Conservation (phyloP, 2,329 filamentous ascomycete species). For the Cercospora citrullina region DNA sequence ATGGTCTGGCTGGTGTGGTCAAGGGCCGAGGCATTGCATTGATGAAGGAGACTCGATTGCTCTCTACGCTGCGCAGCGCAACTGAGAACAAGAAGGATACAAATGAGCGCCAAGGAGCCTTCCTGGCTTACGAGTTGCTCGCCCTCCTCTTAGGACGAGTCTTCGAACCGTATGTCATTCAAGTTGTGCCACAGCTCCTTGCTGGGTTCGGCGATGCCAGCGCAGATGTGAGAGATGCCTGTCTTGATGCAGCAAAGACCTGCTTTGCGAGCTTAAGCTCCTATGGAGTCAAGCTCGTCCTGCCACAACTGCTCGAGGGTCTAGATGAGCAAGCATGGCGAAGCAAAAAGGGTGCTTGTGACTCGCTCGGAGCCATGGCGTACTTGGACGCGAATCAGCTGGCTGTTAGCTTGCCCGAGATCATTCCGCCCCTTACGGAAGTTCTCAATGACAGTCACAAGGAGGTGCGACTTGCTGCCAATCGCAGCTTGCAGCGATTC, state of each 20-base stretch:
- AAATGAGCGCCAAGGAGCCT: slow-evolving; percentile 82
- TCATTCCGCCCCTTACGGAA: slow-evolving; percentile 90
- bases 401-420: slow-evolving; percentile 86
- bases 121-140: slow-evolving; percentile 87
- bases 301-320: slow-evolving; percentile 87
- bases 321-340: slow-evolving; percentile 96
- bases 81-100: slow-evolving; percentile 94
- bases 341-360: slow-evolving; percentile 96
- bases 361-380: slow-evolving; percentile 95
- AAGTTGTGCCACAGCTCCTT: slow-evolving; percentile 88
- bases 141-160: slow-evolving; percentile 81
- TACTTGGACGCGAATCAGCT: slow-evolving; percentile 96
- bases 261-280: slow-evolving; percentile 93
- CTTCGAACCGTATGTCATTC: slow-evolving; percentile 96
- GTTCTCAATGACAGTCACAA: slow-evolving; percentile 98
- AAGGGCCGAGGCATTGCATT: slow-evolving; percentile 81
- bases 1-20: slow-evolving; percentile 88
- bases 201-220: slow-evolving; percentile 85
- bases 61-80: slow-evolving; percentile 75
- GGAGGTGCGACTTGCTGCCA: slow-evolving; percentile 87
- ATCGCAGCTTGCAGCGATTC: slow-evolving; percentile 94
- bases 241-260: slow-evolving; percentile 87
- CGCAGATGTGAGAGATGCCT: slow-evolving; percentile 86
- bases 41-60: slow-evolving; percentile 80
- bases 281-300: slow-evolving; percentile 90